Evolutionary conservation across 1,284 basidiomycete species (phyloP), one percentile per base, ranked within the genome.

Genomic region (Cutaneotrichosporon arboriforme): DNA sequence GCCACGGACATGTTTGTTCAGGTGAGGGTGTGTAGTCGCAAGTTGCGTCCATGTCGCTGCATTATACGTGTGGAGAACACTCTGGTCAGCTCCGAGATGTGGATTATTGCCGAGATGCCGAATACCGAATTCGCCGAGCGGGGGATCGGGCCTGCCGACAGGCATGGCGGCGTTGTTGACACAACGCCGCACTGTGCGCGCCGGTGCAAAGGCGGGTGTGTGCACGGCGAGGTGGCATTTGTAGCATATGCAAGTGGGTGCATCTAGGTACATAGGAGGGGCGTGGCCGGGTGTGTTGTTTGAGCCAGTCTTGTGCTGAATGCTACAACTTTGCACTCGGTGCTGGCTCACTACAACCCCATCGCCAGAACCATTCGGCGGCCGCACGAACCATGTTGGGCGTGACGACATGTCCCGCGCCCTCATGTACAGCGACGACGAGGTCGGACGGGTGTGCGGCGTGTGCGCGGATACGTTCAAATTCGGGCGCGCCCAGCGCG

Each of bases 301-400:
- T n/a, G n/a, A n/a, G n/a, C n/a, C n/a, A n/a, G n/a, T n/a, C n/a
- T n/a, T n/a, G n/a, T n/a, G n/a, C n/a, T n/a, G n/a, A n/a, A n/a
- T n/a, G n/a, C 33, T 45, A 45, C 33, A 45, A 35, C 33, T 48
- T 48, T 15, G 46, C 22, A 12, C 43, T n/a, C 17, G 21, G 39
- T 2, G 17, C 9, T 22, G 35, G 33, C 34, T 47, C 39, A 8
- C 45, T 42, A 8, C 75, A 43, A 0, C 69, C 68, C 54, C 64
- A 64, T 36, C 51, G 52, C 69, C 68, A 75, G 8, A 76, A 55
- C 65, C 72, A 77, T 15, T 71, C 70, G 2, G 67, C 69, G 4
- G 67, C 56, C 35, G 59, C 57, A 38, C 56, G 45, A 20, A 74
- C 63, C 75, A 77, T 77, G 52, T 75, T 72, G 4, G 42, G 48